Base-by-base conservation (phyloP, 768 basidiomycete genomes). In the Pseudohyphozyma bogoriensis region DNA sequence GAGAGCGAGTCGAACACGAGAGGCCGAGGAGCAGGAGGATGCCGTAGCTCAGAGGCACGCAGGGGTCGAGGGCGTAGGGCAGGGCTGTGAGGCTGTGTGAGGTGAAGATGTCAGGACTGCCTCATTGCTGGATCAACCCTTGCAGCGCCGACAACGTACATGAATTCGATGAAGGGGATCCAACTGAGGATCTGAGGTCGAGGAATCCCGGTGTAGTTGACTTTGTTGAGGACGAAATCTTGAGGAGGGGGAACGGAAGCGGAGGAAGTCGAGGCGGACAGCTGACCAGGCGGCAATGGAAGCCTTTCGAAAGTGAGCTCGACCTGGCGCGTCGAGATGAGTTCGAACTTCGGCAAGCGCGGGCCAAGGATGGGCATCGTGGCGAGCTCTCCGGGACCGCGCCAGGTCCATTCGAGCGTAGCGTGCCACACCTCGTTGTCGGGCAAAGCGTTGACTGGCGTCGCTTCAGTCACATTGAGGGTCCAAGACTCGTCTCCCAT, bases 21-120 rank as follows among this genome's bases (percentile, higher is more conserved):
- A 50, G 47, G 12, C 47, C 47, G 47, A 50, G 47, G 31, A 50
- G 47, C 18, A 50, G 47, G 31, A 50, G 47, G 47, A 50, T 28
- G 29, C 47, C 47, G 47, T 50, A 50, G 31, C 29, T 20, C 6
- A 31, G 47, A 11, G 29, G 29, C 29, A 50, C 29, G 29, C 29
- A 20, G 47, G 22, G 31, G 16, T 29, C 47, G 31, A 50, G 22
- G 31, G 33, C 29, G 47, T 50, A 50, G 9, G 47, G 47, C 16
- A 33, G 12, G 47, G 22, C 22, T 28, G 11, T 6, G 13, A 31
- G 29, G 47, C 40, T 42, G 40, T 16, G 40, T 20, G 10, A n/a
- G 18, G 7, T 6, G 15, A 2, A 15, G 7, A 8, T 18, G 40
- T 42, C 20, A 42, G 40, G 9, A 42, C 40, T 8, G 2, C 8